A percentile compares a stretch with the other conserved stretches of the same genome.
Conservation (phyloP, 805 yeast genomes). For the Saccharomycopsis selenospora region DNA sequence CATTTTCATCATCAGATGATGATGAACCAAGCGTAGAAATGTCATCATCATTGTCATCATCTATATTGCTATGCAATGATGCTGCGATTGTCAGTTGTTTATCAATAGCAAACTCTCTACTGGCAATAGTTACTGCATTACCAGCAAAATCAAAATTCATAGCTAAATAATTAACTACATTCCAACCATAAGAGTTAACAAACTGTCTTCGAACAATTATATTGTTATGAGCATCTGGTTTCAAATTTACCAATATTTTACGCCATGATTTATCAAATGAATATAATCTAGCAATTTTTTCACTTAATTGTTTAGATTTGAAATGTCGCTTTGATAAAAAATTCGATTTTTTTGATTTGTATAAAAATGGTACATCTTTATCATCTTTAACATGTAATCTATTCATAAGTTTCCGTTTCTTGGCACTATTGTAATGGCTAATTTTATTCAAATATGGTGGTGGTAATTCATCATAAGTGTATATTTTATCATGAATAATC, state of each 20-base stretch:
- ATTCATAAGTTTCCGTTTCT: slow-evolving; percentile 23
- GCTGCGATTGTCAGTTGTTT: neutral
- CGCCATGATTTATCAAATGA: slow-evolving; percentile 73
- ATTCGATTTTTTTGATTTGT: slow-evolving; percentile 13
- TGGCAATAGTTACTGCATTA: neutral
- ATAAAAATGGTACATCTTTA: slow-evolving; percentile 19
- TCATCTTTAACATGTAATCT: too few relatives aligned
- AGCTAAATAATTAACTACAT: slow-evolving; percentile 77
- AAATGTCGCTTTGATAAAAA: slow-evolving; percentile 15
- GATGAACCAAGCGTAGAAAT: too few relatives aligned
- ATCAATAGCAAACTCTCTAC: neutral
- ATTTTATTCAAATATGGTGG: slow-evolving; percentile 33
- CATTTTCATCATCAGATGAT: neutral
- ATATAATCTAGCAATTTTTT: slow-evolving; percentile 82
- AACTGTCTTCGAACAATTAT: slow-evolving; percentile 82
- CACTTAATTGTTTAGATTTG: slow-evolving; percentile 46
- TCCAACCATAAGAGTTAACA: slow-evolving; percentile 94
- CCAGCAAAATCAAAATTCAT: slow-evolving; percentile 45
- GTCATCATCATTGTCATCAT: neutral
- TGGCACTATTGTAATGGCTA: neutral
- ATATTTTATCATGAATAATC: slow-evolving; percentile 77
- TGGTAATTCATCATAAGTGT: slow-evolving; percentile 61
- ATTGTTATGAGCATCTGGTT: slow-evolving; percentile 94
- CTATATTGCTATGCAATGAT: neutral
- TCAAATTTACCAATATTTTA: slow-evolving; percentile 75